A percentile compares a stretch with the other conserved stretches of the same genome.
Evolutionary conservation across 208 protist species (phyloP).

Genomic region (Crithidia sp.): DNA sequence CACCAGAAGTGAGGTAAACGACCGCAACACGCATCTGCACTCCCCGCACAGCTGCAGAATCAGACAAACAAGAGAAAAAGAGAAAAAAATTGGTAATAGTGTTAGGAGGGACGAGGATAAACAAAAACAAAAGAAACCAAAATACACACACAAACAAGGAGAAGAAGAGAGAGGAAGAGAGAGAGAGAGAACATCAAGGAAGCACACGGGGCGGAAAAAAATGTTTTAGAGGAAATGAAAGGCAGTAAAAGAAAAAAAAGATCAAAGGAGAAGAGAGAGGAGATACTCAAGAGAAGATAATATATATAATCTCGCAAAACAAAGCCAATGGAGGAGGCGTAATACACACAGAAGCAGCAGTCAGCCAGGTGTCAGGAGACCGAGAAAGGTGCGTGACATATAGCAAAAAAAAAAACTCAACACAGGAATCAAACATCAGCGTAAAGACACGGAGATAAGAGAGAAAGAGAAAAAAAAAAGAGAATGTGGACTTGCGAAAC

Average conservation of each 20-base stretch:
- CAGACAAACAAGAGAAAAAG: not conserved
- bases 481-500: not conserved
- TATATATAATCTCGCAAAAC: not conserved
- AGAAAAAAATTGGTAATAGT: not conserved
- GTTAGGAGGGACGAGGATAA: not conserved
- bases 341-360: too few relatives aligned
- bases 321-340: too few relatives aligned
- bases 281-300: not conserved
- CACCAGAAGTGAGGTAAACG: too few relatives aligned
- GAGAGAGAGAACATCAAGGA: not conserved
- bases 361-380: too few relatives aligned
- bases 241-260: not conserved
- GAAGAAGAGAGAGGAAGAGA: not conserved
- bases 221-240: not conserved
- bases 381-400: too few relatives aligned
- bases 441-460: not conserved
- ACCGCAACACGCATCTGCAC: too few relatives aligned
- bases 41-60: too few relatives aligned
- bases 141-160: not conserved
- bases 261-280: not conserved
- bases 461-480: slow-evolving; percentile 24
- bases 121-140: not conserved
- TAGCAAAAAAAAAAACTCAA: not conserved
- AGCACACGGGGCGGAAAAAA: not conserved
- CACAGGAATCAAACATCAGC: not conserved